Conservation (phyloP, 495 filamentous ascomycete species). For the Pyronema domesticum region DNA sequence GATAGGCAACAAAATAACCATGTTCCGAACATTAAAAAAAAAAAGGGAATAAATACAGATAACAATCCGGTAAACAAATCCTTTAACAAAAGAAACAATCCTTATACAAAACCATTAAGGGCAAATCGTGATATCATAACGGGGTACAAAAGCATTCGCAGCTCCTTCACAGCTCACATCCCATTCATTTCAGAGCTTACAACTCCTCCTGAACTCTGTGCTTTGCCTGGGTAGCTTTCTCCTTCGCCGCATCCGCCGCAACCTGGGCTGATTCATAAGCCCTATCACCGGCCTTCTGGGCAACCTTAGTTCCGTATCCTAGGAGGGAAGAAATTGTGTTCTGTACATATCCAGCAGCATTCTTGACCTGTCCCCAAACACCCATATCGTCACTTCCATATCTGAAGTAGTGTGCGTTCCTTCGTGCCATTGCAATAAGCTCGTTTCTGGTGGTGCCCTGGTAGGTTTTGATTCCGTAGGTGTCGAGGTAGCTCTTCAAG, state of each 20-base stretch:
- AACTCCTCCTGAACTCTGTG: constrained; percentile 22
- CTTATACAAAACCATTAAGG: too few species aligned
- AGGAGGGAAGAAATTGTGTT: constrained; percentile 41
- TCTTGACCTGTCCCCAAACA: constrained; percentile 33
- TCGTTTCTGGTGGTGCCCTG: constrained; percentile 53
- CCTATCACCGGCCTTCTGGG: constrained; percentile 32
- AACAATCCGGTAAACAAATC: too few species aligned
- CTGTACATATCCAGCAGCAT: constrained; percentile 27
- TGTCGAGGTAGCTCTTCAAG: constrained; percentile 64
- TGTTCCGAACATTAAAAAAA: too few species aligned
- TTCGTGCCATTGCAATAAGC: constrained; percentile 39
- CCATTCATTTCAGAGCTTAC: constrained; percentile 7
- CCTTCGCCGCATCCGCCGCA: constrained; percentile 11
- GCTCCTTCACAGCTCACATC: too few species aligned
- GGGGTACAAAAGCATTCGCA: too few species aligned
- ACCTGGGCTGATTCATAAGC: constrained; percentile 14
- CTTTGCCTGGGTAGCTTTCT: constrained; percentile 10
- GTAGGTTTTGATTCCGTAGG: constrained; percentile 56
- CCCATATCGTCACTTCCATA: constrained; percentile 48
- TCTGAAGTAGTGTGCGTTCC: constrained; percentile 38
- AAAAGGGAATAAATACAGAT: too few species aligned
- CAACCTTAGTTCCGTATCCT: constrained; percentile 43
- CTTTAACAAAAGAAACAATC: too few species aligned
- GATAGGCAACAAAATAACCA: too few species aligned
- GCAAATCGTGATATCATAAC: too few species aligned